Evolutionary conservation across 306 rosid genomes (phyloP).

Genomic region (Glycine tomentella): DNA sequence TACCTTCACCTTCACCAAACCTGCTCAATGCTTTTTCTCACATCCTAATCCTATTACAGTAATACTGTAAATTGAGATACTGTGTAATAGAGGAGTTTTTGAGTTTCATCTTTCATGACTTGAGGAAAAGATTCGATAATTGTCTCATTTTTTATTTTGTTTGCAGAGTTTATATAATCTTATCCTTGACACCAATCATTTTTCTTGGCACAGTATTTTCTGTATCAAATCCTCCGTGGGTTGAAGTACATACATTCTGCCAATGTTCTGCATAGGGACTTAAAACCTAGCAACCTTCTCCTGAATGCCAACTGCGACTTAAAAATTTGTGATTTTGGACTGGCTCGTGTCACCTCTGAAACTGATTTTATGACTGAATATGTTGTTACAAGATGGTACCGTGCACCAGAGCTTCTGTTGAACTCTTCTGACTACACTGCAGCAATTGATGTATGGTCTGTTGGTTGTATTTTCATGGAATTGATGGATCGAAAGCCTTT

Average conservation of each 20-base stretch:
- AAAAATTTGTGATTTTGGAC: slow-evolving; percentile 95
- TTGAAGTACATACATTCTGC: slow-evolving; percentile 98
- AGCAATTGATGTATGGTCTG: slow-evolving; percentile 99
- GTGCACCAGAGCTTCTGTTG: slow-evolving; percentile 92
- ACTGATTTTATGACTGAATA: slow-evolving; percentile 98
- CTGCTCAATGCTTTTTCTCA: slow-evolving; percentile 4
- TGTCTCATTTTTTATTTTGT: slow-evolving; percentile 14
- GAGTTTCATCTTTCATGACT: not conserved
- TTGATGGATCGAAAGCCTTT: slow-evolving; percentile 94
- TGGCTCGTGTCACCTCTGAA: slow-evolving; percentile 97
- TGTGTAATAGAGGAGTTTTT: not conserved
- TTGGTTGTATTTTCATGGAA: slow-evolving; percentile 97
- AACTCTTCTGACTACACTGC: slow-evolving; percentile 98
- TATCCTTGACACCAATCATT: slow-evolving; percentile 21
- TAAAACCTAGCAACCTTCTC: slow-evolving; percentile 96
- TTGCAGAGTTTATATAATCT: slow-evolving; percentile 9
- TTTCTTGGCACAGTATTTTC: slow-evolving; percentile 75
- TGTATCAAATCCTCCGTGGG: slow-evolving; percentile 95
- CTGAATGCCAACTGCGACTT: slow-evolving; percentile 95
- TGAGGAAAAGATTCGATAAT: not conserved
- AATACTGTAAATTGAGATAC: slow-evolving; percentile 15
- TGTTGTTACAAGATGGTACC: slow-evolving; percentile 97
- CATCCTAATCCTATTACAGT: not conserved
- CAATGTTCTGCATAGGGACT: slow-evolving; percentile 94
- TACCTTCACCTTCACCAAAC: not conserved